Conservation (phyloP, 1,284 basidiomycete species). For the Sparassis latifolia region DNA sequence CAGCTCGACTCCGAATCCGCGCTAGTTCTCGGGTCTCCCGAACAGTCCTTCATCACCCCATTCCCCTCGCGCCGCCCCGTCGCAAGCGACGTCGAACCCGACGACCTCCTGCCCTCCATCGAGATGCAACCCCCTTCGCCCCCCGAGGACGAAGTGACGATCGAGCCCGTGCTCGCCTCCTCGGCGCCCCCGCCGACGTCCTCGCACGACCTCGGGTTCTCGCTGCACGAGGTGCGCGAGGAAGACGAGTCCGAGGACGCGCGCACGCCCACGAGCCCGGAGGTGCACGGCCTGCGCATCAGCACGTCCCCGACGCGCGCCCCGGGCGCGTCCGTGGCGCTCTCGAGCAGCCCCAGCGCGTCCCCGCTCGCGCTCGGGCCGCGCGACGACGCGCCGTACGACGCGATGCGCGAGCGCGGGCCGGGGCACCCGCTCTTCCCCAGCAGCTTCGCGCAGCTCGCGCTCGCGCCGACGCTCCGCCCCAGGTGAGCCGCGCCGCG, state of each 20-base stretch:
- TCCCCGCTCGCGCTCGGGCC: constrained; percentile 3
- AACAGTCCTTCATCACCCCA: not conserved
- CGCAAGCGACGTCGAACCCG: constrained; percentile 2
- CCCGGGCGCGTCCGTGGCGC: constrained; percentile 1
- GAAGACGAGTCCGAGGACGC: constrained; percentile 22
- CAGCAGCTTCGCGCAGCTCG: constrained; percentile 49
- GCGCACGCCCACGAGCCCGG: constrained; percentile 12
- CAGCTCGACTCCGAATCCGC: not conserved
- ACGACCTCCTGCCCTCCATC: not conserved
- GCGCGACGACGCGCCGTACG: constrained; percentile 21
- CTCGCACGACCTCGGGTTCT: constrained; percentile 10
- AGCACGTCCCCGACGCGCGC: constrained; percentile 31
- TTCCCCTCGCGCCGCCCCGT: too few relatives aligned
- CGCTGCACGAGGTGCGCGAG: constrained; percentile 19
- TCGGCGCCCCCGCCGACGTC: constrained; percentile 15
- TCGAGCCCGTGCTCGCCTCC: constrained; percentile 24
- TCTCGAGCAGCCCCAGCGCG: constrained; percentile 10
- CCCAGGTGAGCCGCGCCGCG: constrained; percentile 36
- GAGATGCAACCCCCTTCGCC: constrained; percentile 2
- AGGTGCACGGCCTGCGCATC: constrained; percentile 56
- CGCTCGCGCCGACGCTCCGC: constrained; percentile 48
- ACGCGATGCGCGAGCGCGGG: constrained; percentile 39
- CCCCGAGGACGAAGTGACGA: constrained; percentile 19
- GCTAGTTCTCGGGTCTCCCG: not conserved
- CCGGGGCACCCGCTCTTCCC: constrained; percentile 65